Percentiles rank a stretch among this genome's conserved stretches.
Conservation (phyloP, 805 yeast species). For the Saturnispora sekii region DNA sequence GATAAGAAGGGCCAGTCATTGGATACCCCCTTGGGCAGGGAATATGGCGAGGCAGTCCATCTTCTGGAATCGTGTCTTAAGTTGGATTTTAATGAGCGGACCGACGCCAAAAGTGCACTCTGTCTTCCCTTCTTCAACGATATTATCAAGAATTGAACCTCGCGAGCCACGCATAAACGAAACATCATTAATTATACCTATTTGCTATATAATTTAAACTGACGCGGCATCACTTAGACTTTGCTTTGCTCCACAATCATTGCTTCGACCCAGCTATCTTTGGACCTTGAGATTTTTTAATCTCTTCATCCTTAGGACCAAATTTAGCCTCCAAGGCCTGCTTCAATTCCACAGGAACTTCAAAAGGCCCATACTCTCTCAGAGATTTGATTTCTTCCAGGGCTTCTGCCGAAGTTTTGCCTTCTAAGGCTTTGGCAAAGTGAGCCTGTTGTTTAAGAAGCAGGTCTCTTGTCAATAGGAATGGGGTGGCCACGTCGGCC, state of each 20-base stretch:
- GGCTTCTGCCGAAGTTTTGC: conserved; percentile 29
- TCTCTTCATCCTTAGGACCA: conserved; percentile 23
- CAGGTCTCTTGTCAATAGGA: conserved; percentile 24
- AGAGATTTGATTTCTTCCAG: conserved; percentile 45
- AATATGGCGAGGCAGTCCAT: conserved; percentile 39
- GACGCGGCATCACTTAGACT: too few species aligned
- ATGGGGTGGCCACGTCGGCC: conserved; percentile 22
- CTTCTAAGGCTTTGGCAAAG: conserved; percentile 17
- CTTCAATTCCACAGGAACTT: conserved; percentile 33
- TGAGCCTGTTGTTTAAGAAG: conserved; percentile 15
- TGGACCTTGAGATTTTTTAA: conserved; percentile 8
- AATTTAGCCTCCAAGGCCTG: conserved; percentile 34
- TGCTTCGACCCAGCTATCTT: background rate
- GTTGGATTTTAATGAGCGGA: conserved; percentile 47
- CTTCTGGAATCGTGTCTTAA: conserved; percentile 48
- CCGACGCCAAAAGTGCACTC: conserved; percentile 48
- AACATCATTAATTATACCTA: too few species aligned
- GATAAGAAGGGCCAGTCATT: conserved; percentile 32
- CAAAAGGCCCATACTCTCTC: conserved; percentile 57
- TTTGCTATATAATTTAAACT: too few species aligned
- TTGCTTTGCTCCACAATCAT: background rate
- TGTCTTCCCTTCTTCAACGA: conserved; percentile 47
- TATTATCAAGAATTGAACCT: conserved; percentile 1
- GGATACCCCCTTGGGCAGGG: conserved; percentile 28
- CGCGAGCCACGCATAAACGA: background rate